These are phyloP conservation scores for Cryphonectria japonica DNA, from an alignment of 2,329 filamentous ascomycete genomes.

Conservation along the genomic window DNA sequence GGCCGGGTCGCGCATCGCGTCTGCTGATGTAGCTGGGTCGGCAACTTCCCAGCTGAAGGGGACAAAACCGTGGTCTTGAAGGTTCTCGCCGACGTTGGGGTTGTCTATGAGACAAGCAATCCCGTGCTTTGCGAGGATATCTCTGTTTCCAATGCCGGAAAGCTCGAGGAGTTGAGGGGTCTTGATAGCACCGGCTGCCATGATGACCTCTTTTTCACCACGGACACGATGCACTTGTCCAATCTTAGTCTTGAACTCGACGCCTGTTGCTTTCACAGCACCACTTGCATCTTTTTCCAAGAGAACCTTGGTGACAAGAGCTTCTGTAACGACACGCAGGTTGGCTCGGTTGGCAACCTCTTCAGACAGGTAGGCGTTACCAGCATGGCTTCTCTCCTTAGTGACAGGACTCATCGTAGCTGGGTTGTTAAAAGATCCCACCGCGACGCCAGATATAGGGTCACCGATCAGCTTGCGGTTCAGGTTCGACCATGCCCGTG, in stretches of 20 bases:
- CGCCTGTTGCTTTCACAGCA: conserved; percentile 32
- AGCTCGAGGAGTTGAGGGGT: conserved; percentile 33
- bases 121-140: conserved; percentile 42
- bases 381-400: conserved; percentile 27
- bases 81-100: conserved; percentile 43
- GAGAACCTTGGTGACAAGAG: conserved; percentile 34
- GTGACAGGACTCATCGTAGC: conserved; percentile 28
- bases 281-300: conserved; percentile 25
- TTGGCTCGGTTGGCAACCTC: conserved; percentile 25
- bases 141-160: conserved; percentile 37
- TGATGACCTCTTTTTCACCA: conserved; percentile 35
- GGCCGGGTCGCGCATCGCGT: conserved; percentile 28
- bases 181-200: conserved; percentile 40
- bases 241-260: conserved; percentile 32
- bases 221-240: conserved; percentile 28
- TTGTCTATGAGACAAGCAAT: conserved; percentile 41
- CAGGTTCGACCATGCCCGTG: conserved; percentile 40
- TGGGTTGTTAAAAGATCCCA: conserved; percentile 25
- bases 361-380: conserved; percentile 28
- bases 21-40: conserved; percentile 36
- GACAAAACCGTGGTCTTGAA: conserved; percentile 43
- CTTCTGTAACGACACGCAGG: conserved; percentile 31
- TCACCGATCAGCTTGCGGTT: conserved; percentile 21
- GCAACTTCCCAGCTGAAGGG: conserved; percentile 39
- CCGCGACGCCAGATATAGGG: conserved; percentile 17